Conservation (phyloP, 2,329 filamentous ascomycete species). For the Didymella pomorum region DNA sequence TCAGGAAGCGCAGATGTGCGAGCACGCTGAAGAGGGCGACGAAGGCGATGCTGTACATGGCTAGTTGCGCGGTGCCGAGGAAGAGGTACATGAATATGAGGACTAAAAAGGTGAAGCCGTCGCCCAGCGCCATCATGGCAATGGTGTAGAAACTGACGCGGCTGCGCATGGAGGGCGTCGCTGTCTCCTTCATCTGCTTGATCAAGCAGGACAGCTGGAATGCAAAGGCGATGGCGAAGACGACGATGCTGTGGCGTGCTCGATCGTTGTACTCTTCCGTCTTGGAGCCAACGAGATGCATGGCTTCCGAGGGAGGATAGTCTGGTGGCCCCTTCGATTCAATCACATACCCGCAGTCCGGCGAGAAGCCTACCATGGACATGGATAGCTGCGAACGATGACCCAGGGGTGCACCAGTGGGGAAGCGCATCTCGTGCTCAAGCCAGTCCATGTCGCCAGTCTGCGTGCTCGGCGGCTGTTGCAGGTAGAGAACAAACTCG, state of each 20-base stretch:
- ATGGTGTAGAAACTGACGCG: conserved; percentile 71
- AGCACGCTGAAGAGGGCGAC: conserved; percentile 67
- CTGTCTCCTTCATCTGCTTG: conserved; percentile 69
- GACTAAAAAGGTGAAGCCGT: conserved; percentile 66
- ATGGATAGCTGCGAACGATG: conserved; percentile 62
- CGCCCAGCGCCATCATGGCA: conserved; percentile 67
- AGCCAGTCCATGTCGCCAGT: conserved; percentile 57
- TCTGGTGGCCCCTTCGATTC: conserved; percentile 67
- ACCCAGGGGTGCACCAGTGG: conserved; percentile 64
- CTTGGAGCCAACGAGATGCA: conserved; percentile 66
- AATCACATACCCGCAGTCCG: conserved; percentile 71
- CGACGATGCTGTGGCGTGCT: conserved; percentile 61
- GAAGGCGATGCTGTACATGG: conserved; percentile 65
- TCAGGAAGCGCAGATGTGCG: conserved; percentile 70
- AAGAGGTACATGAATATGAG: conserved; percentile 62
- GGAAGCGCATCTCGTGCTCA: conserved; percentile 67
- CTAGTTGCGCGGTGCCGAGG: conserved; percentile 62
- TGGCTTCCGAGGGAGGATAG: conserved; percentile 58
- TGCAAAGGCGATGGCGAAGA: conserved; percentile 59
- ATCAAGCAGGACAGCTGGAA: conserved; percentile 65
- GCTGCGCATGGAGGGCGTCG: conserved; percentile 69
- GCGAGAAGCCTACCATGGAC: conserved; percentile 69
- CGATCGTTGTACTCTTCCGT: conserved; percentile 63
- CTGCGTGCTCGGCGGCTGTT: conserved; percentile 60
- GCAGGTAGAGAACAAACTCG: conserved; percentile 87